Base-by-base conservation (phyloP, 352 stramenopile genomes). In the Peronospora farinosa region DNA sequence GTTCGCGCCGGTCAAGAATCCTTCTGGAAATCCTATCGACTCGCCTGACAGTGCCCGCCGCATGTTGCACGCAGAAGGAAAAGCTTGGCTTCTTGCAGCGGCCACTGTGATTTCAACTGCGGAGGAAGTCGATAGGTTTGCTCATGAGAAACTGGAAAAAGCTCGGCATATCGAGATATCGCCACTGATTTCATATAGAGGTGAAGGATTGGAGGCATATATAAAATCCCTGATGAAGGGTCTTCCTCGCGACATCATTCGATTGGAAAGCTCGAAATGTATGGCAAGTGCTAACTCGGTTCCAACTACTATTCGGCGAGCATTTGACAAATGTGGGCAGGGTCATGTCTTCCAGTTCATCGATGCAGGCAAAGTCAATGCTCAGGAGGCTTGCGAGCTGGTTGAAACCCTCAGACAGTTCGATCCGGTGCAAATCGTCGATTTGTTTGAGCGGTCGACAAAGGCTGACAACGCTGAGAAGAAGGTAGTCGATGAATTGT, bases 1-100 rank as follows among this genome's bases (percentile, higher is more conserved):
- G 63, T 97, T 97, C 58, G 76, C 85, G 3, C 88, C 89, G 0
- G 88, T 97, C 1, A 97, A 97, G 54, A 97, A 97, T 62, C 74
- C 86, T 7, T 72, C 84, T 3, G 88, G 84, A 15, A 68, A 47
- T 16, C 37, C 63, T 4, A 66, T 66, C 1, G 89, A 97, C 63
- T 96, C 89, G 1, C 88, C 87, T 6, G 84, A 96, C 46, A 89
- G 69, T 15, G 88, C 87, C 0, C 70, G 82, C n/a, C 47, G 47
- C 19, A 87, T 95, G 74, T 57, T 95, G 10, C 65, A 73, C 8
- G 53, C 66, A 30, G 77, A 94, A 63, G 53, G 66, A 5, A 80
- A 72, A 31, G 31, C 67, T 5, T 96, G 88, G 89, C 60, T 94
- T 0, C 21, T 53, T 32, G 50, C 55, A 13, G 63, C 72, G 3